Evolutionary conservation across 2,329 filamentous ascomycete species (phyloP).

Genomic region (Trematosphaeria pertusa): DNA sequence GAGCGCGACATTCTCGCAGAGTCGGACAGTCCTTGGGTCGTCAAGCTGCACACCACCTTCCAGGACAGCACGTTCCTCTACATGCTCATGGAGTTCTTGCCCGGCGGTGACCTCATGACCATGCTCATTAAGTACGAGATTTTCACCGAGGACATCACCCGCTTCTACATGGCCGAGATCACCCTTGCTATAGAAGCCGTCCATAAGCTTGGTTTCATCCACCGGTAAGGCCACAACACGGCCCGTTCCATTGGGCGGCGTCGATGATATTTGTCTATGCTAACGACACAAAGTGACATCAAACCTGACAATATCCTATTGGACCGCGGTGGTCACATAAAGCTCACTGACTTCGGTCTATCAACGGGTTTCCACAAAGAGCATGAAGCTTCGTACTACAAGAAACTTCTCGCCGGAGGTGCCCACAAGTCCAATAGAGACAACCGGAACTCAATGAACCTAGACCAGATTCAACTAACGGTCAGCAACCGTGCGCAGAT

Average conservation of each 20-base stretch:
- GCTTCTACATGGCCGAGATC: slow-evolving; percentile 99
- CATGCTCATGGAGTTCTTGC: slow-evolving; percentile 99
- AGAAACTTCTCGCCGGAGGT: slow-evolving; percentile 84
- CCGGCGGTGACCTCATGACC: slow-evolving; percentile 97
- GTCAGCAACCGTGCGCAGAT: slow-evolving; percentile 98
- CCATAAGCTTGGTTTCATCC: slow-evolving; percentile 96
- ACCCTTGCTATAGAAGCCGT: slow-evolving; percentile 98
- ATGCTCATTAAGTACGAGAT: slow-evolving; percentile 99
- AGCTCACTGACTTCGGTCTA: slow-evolving; percentile 96
- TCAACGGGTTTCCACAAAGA: slow-evolving; percentile 98
- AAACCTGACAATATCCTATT: slow-evolving; percentile 99
- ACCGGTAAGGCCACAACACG: slow-evolving; percentile 70
- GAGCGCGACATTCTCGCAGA: slow-evolving; percentile 98
- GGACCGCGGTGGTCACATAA: slow-evolving; percentile 94
- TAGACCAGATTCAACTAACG: slow-evolving; percentile 97
- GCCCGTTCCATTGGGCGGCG: slow-evolving; percentile 1
- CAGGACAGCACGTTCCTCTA: slow-evolving; percentile 96
- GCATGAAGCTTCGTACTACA: slow-evolving; percentile 98
- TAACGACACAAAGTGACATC: slow-evolving; percentile 75
- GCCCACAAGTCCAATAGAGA: slow-evolving; percentile 54
- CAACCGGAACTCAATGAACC: slow-evolving; percentile 91
- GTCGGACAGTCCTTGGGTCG: slow-evolving; percentile 99
- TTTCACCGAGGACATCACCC: slow-evolving; percentile 97
- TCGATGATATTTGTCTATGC: slow-evolving; percentile 3
- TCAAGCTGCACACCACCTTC: slow-evolving; percentile 98